Base-by-base conservation (phyloP, 106 monocot species). In the Cymbidium sinense region DNA sequence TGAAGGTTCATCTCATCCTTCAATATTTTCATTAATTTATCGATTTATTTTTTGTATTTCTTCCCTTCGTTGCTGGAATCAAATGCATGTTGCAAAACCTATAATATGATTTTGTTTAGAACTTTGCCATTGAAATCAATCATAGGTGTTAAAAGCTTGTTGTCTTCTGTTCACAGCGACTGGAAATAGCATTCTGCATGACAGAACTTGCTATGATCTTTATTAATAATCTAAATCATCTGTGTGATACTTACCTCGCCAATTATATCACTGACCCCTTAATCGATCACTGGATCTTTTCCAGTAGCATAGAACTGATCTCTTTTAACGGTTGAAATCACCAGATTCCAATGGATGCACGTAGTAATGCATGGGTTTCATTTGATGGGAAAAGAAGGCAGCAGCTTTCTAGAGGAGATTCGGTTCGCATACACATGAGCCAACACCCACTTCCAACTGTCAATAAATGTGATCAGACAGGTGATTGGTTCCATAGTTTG, bases 331-430 rank as follows among this genome's bases (percentile, higher is more conserved):
- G 13, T 39, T 64, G 30, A 70, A 31, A 73, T 73, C 70, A 75
- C 64, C 88, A 98, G 99, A 99, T 99, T 70, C 99, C 99, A 8
- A 77, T 77, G 23, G 93, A 90, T 76, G 84, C 99, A 64, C 80
- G 95, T 35, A 93, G 87, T 54, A 99, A 99, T 75, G 99, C 99
- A 12, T 99, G 99, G 99, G 99, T 99, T 30, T 99, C 99, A 58
- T 99, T 99, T 75, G 95, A 99, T 64, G 99, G 99, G 30, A 99
- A 99, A 75, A 90, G 99, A 77, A 90, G 99, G 79, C 99, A 99
- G 67, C 99, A 99, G 67, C 86, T 99, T 36, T 95, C 95, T 2
- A 87, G 87, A 84, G 99, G 99, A 43, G 99, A 99, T 62, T 93
- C 95, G 7, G 79, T 99, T 55, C 81, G 84, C 25, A 95, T 99